Percentiles rank a stretch among this genome's conserved stretches.
Evolutionary conservation across 1,284 basidiomycete species (phyloP).

Genomic region (Cystobasidiaceae sp.): DNA sequence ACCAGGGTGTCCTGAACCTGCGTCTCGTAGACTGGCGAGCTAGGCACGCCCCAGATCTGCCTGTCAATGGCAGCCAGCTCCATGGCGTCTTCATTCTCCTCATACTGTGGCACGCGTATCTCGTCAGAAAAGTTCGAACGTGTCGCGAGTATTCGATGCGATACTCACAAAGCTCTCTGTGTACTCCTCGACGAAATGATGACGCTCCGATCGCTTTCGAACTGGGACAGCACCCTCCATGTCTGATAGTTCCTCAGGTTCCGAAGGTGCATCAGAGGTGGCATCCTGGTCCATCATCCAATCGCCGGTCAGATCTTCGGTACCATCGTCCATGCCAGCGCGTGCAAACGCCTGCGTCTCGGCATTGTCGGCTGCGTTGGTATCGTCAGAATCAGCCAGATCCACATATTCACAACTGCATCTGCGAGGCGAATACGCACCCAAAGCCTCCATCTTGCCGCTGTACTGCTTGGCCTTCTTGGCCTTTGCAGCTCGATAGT

Average conservation of each 20-base stretch:
- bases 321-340: slow-evolving; percentile 11
- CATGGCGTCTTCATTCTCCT: background rate
- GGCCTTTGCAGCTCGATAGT: slow-evolving; percentile 5
- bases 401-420: background rate
- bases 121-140: background rate
- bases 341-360: slow-evolving; percentile 29
- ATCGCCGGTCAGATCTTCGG: background rate
- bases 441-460: slow-evolving; percentile 20
- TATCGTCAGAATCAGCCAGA: background rate
- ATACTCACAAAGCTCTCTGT: too few species aligned
- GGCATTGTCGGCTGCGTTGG: slow-evolving; percentile 22
- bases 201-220: too few species aligned
- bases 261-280: slow-evolving; percentile 1
- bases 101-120: background rate
- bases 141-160: too few species aligned
- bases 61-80: slow-evolving; percentile 3
- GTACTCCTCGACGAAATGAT: too few species aligned
- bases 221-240: background rate
- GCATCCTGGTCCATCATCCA: slow-evolving; percentile 2
- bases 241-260: slow-evolving; percentile 11
- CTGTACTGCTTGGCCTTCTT: slow-evolving; percentile 25
- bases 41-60: slow-evolving; percentile 6
- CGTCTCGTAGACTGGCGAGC: slow-evolving; percentile 9
- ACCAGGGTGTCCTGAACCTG: slow-evolving; percentile 3
- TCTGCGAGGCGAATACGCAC: background rate